phyloP scores from a whole-genome alignment of 75 land plant genomes.

The Picea glauca region DNA sequence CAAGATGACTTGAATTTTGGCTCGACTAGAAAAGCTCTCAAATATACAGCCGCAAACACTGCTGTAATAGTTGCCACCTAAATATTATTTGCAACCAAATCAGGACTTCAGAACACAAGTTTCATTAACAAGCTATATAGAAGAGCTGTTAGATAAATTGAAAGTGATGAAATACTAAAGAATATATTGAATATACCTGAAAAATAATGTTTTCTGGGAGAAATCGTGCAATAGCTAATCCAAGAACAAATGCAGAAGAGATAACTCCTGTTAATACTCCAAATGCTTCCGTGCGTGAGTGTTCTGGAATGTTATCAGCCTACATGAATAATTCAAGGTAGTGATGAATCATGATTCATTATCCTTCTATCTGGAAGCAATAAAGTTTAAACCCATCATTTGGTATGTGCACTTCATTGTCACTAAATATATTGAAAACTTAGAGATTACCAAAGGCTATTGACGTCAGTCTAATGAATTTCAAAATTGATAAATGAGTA shows the following conservation, averaged over 20 bases:
- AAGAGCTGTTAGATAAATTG: neutral
- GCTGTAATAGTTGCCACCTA: conserved; percentile 43
- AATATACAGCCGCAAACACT: conserved; percentile 42
- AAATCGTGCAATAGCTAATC: conserved; percentile 56
- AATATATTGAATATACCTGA: conserved; percentile 23
- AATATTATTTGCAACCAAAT: neutral
- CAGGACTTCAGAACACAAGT: neutral
- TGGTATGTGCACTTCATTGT: no score
- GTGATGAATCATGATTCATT: neutral
- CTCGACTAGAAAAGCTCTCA: conserved; percentile 44
- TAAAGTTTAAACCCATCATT: neutral
- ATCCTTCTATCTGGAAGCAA: neutral
- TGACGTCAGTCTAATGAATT: no score
- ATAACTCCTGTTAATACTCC: conserved; percentile 58
- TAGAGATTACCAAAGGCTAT: no score
- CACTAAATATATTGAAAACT: no score
- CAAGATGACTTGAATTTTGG: neutral
- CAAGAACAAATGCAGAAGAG: conserved; percentile 58
- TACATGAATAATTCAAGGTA: conserved; percentile 15
- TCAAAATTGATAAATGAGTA: no score
- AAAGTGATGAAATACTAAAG: neutral
- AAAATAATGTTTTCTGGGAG: conserved; percentile 44
- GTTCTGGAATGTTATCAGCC: conserved; percentile 62
- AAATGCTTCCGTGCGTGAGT: conserved; percentile 47
- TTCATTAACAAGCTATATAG: neutral